Conservation (phyloP, 192 early-diverging fungal genomes). For the Piromyces finnis region DNA sequence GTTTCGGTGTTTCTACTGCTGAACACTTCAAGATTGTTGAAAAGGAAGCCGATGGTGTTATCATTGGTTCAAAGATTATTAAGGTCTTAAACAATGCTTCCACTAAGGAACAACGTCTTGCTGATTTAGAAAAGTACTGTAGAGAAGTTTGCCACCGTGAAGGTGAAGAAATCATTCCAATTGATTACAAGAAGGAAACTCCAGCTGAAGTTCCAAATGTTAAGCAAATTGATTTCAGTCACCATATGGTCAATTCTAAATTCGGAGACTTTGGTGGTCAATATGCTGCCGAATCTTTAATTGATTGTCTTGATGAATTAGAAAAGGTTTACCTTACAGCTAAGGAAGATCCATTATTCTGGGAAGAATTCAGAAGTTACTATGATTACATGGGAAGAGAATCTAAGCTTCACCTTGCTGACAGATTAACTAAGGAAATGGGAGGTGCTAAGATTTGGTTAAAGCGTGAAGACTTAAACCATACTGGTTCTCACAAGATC, state of each 20-base stretch:
- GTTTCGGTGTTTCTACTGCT: conserved; percentile 83
- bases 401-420: conserved; percentile 72
- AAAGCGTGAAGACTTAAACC: conserved; percentile 97
- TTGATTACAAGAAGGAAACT: conserved; percentile 6
- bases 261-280: conserved; percentile 95
- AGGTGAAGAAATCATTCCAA: conserved; percentile 1
- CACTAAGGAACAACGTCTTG: conserved; percentile 13
- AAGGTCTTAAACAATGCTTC: conserved; percentile 46
- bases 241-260: conserved; percentile 45
- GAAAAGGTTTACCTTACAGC: conserved; percentile 40
- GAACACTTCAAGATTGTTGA: conserved; percentile 77
- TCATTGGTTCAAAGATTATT: conserved; percentile 85
- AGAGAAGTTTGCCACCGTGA: conserved; percentile 26
- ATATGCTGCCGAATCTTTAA: conserved; percentile 94
- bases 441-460: conserved; percentile 89
- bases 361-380: conserved; percentile 73
- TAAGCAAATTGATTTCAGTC: conserved; percentile 2
- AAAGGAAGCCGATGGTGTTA: conserved; percentile 81
- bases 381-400: conserved; percentile 87
- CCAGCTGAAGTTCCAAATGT: conserved; percentile 1
- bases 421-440: conserved; percentile 54
- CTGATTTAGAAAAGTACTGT: conserved; percentile 25
- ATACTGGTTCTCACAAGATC: conserved; percentile 98
- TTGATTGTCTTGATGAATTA: conserved; percentile 82
- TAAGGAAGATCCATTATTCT: conserved; percentile 76